These are phyloP conservation scores for Penicillium soppii DNA, from an alignment of 495 filamentous ascomycete species.

Conservation along the genomic window DNA sequence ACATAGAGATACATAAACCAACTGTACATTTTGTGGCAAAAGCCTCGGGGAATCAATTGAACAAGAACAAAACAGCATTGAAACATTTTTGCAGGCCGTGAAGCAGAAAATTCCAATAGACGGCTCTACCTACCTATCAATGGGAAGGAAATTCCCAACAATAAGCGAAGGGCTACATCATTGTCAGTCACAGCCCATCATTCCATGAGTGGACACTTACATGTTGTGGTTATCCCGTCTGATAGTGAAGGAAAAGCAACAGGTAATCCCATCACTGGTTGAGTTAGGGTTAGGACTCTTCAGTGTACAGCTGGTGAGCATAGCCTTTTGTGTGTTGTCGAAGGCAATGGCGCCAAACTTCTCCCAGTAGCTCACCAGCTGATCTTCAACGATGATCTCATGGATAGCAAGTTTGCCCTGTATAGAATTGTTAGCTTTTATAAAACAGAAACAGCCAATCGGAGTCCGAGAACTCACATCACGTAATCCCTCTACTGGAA, in stretches of 20 bases:
- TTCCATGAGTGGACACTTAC: conserved; percentile 55
- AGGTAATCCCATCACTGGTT: conserved; percentile 73
- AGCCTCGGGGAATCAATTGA: conserved; percentile 19
- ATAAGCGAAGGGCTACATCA: conserved; percentile 79
- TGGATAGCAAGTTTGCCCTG: conserved; percentile 94
- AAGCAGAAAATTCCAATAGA: not conserved
- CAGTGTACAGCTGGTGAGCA: conserved; percentile 89
- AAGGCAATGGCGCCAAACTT: conserved; percentile 99
- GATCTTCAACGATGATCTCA: conserved; percentile 91
- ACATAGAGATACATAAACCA: not conserved
- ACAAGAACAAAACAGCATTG: not conserved
- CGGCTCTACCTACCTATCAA: conserved; percentile 23
- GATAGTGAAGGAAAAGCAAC: conserved; percentile 98
- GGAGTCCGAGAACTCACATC: conserved; percentile 70
- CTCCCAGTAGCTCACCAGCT: conserved; percentile 96
- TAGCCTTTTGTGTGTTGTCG: conserved; percentile 91
- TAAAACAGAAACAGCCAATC: too few species aligned
- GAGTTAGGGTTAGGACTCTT: conserved; percentile 79
- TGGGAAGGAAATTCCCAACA: conserved; percentile 91
- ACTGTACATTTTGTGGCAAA: conserved; percentile 6
- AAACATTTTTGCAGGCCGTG: not conserved
- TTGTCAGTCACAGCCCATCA: conserved; percentile 9
- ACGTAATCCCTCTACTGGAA: conserved; percentile 84
- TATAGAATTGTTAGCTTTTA: not conserved
- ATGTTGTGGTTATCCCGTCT: conserved; percentile 93